These are phyloP conservation scores for Hamigera avellanea DNA, from an alignment of 495 filamentous ascomycete genomes.

Conservation along the genomic window DNA sequence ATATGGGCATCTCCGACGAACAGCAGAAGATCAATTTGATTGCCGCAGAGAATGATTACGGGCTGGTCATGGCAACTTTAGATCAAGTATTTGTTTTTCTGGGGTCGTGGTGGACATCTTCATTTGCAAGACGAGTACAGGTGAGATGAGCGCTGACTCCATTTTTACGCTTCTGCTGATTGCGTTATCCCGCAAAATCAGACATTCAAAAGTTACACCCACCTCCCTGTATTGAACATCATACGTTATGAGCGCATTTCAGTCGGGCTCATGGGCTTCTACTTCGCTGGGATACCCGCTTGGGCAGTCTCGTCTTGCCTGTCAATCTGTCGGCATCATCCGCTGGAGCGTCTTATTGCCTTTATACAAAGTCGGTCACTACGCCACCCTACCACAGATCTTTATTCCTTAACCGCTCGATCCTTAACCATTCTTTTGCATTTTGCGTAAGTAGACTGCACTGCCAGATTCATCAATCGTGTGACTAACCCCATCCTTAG, in stretches of 20 bases:
- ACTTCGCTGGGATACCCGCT: slow-evolving; percentile 36
- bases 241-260: slow-evolving; percentile 24
- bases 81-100: slow-evolving; percentile 31
- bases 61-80: slow-evolving; percentile 32
- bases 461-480: not conserved
- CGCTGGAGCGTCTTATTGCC: slow-evolving; percentile 24
- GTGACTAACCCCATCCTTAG: slow-evolving; percentile 14
- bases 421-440: slow-evolving; percentile 21
- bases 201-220: slow-evolving; percentile 35
- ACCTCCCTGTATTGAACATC: slow-evolving; percentile 26
- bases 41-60: slow-evolving; percentile 37
- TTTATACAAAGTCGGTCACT: slow-evolving; percentile 17
- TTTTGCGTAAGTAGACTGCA: slow-evolving; percentile 17
- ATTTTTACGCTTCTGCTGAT: slow-evolving; percentile 2
- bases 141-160: slow-evolving; percentile 14
- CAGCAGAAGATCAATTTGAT: slow-evolving; percentile 31
- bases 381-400: slow-evolving; percentile 11
- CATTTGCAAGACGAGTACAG: slow-evolving; percentile 34
- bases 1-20: slow-evolving; percentile 19
- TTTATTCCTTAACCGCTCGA: slow-evolving; percentile 15
- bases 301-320: slow-evolving; percentile 30
- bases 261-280: slow-evolving; percentile 24
- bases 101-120: slow-evolving; percentile 32
- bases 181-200: slow-evolving; percentile 6
- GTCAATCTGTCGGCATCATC: slow-evolving; percentile 28